Evolutionary conservation across 2,329 filamentous ascomycete genomes (phyloP).

Genomic region (Beauveria australis): DNA sequence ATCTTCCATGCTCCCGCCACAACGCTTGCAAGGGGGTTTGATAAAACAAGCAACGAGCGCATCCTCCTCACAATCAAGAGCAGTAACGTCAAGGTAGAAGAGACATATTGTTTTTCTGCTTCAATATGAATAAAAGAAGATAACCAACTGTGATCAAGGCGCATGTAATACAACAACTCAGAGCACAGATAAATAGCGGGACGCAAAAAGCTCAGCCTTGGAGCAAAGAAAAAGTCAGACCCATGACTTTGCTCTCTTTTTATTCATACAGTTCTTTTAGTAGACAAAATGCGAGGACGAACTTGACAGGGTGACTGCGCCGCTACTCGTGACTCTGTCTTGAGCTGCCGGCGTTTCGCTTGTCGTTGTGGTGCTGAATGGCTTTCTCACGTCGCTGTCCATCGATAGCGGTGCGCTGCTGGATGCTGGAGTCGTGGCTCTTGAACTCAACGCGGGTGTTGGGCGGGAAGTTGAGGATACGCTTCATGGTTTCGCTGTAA

Average conservation of each 20-base stretch:
- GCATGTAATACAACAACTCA: slow-evolving; percentile 11
- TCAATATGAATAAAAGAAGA: not conserved
- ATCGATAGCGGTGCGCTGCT: slow-evolving; percentile 82
- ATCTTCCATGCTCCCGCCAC: not conserved
- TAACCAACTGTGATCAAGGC: slow-evolving; percentile 12
- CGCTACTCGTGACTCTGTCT: slow-evolving; percentile 27
- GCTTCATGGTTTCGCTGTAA: slow-evolving; percentile 83
- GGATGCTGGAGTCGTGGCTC: slow-evolving; percentile 92
- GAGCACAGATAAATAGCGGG: slow-evolving; percentile 11
- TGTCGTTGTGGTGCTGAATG: slow-evolving; percentile 37
- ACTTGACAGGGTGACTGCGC: not conserved
- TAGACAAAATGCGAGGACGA: slow-evolving; percentile 7
- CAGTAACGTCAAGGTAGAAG: not conserved
- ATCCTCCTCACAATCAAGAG: not conserved
- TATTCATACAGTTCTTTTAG: not conserved
- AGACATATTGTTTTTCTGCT: not conserved
- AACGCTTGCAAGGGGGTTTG: not conserved
- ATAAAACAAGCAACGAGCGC: not conserved
- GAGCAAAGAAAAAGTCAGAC: slow-evolving; percentile 2
- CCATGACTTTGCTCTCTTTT: not conserved
- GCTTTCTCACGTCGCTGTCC: slow-evolving; percentile 84
- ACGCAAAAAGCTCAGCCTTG: slow-evolving; percentile 2
- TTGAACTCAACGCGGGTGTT: slow-evolving; percentile 94
- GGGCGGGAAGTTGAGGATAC: slow-evolving; percentile 72
- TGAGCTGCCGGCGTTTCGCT: slow-evolving; percentile 25